Percentiles rank a stretch among this genome's conserved stretches.
These are phyloP conservation scores for Phyllosticta ampelicida DNA, from an alignment of 2,329 filamentous ascomycete species.

Conservation along the genomic window DNA sequence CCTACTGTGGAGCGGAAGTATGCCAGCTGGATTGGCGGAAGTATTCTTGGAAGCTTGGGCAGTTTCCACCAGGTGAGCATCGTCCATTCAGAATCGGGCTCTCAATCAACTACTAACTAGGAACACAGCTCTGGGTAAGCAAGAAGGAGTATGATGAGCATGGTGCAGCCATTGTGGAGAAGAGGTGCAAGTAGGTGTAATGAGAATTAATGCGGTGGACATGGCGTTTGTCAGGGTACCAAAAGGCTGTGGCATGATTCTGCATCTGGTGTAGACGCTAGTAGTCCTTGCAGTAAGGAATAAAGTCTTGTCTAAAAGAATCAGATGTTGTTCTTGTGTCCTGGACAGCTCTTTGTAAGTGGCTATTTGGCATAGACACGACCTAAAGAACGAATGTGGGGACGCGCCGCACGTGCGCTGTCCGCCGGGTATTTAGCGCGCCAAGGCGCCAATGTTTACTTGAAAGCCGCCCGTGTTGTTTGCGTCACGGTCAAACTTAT, in stretches of 20 bases:
- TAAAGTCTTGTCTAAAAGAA: too few relatives aligned
- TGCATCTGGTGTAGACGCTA: not conserved
- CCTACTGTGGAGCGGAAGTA: slow-evolving; percentile 83
- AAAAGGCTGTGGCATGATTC: not conserved
- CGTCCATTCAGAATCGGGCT: not conserved
- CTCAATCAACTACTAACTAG: not conserved
- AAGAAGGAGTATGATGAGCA: slow-evolving; percentile 98
- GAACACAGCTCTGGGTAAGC: slow-evolving; percentile 74
- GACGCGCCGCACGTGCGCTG: not conserved
- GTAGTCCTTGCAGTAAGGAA: too few relatives aligned
- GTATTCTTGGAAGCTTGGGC: slow-evolving; percentile 86
- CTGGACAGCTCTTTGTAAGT: too few relatives aligned
- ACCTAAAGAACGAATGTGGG: too few relatives aligned
- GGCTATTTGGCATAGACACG: too few relatives aligned
- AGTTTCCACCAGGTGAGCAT: slow-evolving; percentile 70
- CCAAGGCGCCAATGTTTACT: slow-evolving; percentile 7
- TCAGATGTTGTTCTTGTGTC: too few relatives aligned
- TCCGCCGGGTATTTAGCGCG: not conserved
- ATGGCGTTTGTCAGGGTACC: not conserved
- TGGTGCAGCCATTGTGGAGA: slow-evolving; percentile 81
- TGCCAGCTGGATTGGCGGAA: slow-evolving; percentile 91
- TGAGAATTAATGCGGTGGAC: not conserved
- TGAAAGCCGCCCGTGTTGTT: not conserved
- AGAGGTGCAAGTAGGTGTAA: slow-evolving; percentile 68
- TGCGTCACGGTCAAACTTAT: not conserved